phyloP scores from a whole-genome alignment of 257 asterid species.

The Mentha longifolia region DNA sequence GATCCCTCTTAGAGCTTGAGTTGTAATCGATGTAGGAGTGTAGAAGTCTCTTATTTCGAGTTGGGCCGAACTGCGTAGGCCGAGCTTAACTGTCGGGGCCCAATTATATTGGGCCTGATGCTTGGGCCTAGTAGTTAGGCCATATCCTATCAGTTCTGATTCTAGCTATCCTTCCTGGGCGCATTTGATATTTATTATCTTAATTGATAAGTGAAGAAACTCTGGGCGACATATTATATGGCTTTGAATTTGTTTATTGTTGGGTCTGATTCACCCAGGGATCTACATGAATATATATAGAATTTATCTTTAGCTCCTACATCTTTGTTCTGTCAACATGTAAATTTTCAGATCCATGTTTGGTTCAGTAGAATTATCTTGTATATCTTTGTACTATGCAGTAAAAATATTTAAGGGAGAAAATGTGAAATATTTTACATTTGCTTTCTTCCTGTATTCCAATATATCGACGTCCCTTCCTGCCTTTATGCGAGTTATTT shows the following conservation, averaged over 20 bases:
- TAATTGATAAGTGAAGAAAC: constrained; percentile 21
- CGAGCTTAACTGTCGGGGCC: too few relatives aligned
- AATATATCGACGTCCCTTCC: background rate
- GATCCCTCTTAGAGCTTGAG: too few relatives aligned
- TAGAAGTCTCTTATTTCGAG: too few relatives aligned
- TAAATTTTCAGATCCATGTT: constrained; percentile 12
- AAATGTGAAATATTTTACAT: background rate
- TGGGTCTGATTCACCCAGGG: background rate
- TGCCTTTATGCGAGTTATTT: too few relatives aligned
- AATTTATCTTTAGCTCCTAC: background rate
- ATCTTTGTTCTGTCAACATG: background rate
- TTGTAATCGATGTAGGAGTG: too few relatives aligned
- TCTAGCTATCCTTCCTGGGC: background rate
- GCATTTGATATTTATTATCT: constrained; percentile 14
- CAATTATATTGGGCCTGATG: too few relatives aligned
- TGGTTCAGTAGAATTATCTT: background rate
- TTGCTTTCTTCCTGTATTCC: background rate
- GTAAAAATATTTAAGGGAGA: background rate
- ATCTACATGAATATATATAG: constrained; percentile 4
- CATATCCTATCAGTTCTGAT: too few relatives aligned
- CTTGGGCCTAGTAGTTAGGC: too few relatives aligned
- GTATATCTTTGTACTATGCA: background rate
- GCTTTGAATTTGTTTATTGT: constrained; percentile 1
- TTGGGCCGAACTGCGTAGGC: too few relatives aligned
- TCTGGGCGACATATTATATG: constrained; percentile 23